Conservation (phyloP, 805 yeast genomes). For the Candida loeiensis region DNA sequence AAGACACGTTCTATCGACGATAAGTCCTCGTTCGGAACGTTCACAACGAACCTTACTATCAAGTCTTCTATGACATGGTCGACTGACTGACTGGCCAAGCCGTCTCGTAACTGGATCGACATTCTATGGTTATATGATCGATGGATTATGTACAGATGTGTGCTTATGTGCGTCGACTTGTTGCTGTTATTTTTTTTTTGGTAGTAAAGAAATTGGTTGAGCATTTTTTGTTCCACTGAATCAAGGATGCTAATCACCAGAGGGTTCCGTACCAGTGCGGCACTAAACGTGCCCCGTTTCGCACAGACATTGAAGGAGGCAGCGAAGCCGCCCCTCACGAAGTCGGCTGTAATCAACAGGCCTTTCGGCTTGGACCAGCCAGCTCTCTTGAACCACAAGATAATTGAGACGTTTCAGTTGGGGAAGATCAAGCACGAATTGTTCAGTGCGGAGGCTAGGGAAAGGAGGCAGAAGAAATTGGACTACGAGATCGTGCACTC, state of each 20-base stretch:
- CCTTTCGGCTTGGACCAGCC: slow-evolving; percentile 40
- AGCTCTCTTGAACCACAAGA: slow-evolving; percentile 22
- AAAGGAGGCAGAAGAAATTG: slow-evolving; percentile 34
- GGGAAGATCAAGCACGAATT: slow-evolving; percentile 20
- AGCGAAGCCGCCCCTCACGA: slow-evolving; percentile 36
- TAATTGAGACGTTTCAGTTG: slow-evolving; percentile 15
- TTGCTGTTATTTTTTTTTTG: slow-evolving; percentile 6
- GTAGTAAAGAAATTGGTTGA: slow-evolving; percentile 1
- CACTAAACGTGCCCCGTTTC: slow-evolving; percentile 26
- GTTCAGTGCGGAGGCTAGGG: slow-evolving; percentile 35
- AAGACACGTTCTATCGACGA: slow-evolving; percentile 76
- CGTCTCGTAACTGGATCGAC: slow-evolving; percentile 57
- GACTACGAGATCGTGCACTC: slow-evolving; percentile 43
- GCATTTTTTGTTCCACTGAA: slow-evolving; percentile 1
- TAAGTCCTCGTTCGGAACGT: slow-evolving; percentile 88
- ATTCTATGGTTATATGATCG: slow-evolving; percentile 24
- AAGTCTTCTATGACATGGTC: slow-evolving; percentile 81
- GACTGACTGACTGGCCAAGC: slow-evolving; percentile 59
- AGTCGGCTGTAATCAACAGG: slow-evolving; percentile 26
- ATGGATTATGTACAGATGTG: slow-evolving; percentile 1
- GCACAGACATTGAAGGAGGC: slow-evolving; percentile 35
- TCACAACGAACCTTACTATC: slow-evolving; percentile 82
- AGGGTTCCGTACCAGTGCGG: slow-evolving; percentile 7
- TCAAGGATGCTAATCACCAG: slow-evolving; percentile 1
- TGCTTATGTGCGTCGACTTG: slow-evolving; percentile 3